Conservation (phyloP, 176 grass and related monocot genomes). For the Cenchrus americanus region DNA sequence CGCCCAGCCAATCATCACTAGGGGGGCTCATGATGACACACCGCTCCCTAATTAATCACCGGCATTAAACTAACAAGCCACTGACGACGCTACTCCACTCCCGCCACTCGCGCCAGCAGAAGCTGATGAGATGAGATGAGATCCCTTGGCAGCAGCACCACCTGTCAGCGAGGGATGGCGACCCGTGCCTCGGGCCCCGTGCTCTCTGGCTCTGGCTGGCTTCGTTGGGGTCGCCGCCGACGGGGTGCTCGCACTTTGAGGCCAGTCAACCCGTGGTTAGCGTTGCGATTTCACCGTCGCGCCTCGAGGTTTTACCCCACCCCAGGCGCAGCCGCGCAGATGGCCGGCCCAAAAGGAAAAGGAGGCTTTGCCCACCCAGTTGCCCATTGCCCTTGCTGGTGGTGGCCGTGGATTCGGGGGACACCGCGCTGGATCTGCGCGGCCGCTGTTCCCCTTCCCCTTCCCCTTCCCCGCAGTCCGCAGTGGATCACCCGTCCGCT, state of each 20-base stretch:
- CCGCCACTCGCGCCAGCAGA: too few species aligned
- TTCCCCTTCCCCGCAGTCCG: too few species aligned
- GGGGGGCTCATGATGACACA: slow-evolving; percentile 21
- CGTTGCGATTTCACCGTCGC: slow-evolving; percentile 22
- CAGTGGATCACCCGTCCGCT: too few species aligned
- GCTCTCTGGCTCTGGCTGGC: not conserved
- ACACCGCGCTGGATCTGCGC: slow-evolving; percentile 22
- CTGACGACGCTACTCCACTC: not conserved
- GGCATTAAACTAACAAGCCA: not conserved
- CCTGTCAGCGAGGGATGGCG: not conserved
- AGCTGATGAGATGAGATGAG: too few species aligned
- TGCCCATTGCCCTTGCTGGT: not conserved
- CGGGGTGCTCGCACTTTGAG: not conserved
- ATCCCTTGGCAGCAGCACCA: too few species aligned
- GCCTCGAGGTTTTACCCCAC: not conserved
- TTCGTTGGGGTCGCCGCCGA: not conserved
- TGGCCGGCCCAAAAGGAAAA: not conserved
- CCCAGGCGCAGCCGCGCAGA: too few species aligned
- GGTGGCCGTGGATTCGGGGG: not conserved
- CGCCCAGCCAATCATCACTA: slow-evolving; percentile 42
- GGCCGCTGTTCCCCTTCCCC: slow-evolving; percentile 25
- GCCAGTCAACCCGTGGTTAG: slow-evolving; percentile 43
- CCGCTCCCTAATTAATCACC: not conserved
- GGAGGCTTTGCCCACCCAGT: not conserved
- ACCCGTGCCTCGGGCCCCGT: not conserved